A percentile compares a stretch with the other conserved stretches of the same genome.
Evolutionary conservation across 768 basidiomycete species (phyloP).

Genomic region (Termitomyces sp.): DNA sequence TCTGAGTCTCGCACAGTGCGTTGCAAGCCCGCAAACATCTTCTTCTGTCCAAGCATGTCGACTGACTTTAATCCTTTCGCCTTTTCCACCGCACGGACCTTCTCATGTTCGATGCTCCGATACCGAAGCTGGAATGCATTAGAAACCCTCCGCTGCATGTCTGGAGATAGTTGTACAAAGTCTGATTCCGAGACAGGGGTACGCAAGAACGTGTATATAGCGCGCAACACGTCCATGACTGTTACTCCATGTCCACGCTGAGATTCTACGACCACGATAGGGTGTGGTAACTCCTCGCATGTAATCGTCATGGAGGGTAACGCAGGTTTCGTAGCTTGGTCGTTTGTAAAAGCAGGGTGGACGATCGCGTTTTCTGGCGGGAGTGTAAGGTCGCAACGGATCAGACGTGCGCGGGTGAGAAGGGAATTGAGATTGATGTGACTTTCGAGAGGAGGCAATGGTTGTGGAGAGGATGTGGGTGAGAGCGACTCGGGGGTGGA

Average conservation of each 20-base stretch:
- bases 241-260: constrained; percentile 20
- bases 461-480: constrained; percentile 13
- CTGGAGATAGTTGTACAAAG: constrained; percentile 28
- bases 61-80: constrained; percentile 46
- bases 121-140: constrained; percentile 38
- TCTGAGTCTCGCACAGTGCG: constrained; percentile 23
- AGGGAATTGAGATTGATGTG: constrained; percentile 12
- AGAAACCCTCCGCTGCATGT: constrained; percentile 27
- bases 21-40: constrained; percentile 36
- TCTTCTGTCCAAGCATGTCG: constrained; percentile 42
- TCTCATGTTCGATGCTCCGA: constrained; percentile 22
- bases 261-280: constrained; percentile 24
- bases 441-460: constrained; percentile 11
- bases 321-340: constrained; percentile 30
- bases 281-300: constrained; percentile 22
- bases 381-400: constrained; percentile 12
- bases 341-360: constrained; percentile 14
- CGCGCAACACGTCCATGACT: constrained; percentile 40
- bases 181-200: constrained; percentile 31
- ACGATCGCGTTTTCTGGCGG: constrained; percentile 6
- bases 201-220: constrained; percentile 39
- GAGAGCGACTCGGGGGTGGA: constrained; percentile 13
- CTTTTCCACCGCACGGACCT: constrained; percentile 31
- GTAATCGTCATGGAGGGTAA: constrained; percentile 24
- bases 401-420: constrained; percentile 6